Percentiles rank a stretch among this genome's conserved stretches.
These are phyloP conservation scores for Misopates orontium DNA, from an alignment of 257 asterid genomes.

Conservation along the genomic window DNA sequence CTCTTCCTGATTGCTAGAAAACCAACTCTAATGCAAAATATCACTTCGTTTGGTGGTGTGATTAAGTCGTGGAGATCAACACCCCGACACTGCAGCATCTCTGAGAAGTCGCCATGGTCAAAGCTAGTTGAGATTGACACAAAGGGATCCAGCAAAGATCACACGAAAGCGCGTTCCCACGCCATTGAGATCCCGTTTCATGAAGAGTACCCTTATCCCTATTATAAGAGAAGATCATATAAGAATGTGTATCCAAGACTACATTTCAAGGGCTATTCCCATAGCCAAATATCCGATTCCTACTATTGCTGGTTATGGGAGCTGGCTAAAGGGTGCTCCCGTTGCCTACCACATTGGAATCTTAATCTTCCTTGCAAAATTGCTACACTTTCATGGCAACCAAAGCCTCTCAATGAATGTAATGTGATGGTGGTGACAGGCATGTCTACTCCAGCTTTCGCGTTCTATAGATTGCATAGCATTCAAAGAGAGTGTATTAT, in stretches of 20 bases:
- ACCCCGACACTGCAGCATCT: not conserved
- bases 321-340: not conserved
- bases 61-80: constrained; percentile 24
- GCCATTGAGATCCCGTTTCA: not conserved
- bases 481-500: not conserved
- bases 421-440: constrained; percentile 1
- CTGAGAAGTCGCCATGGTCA: constrained; percentile 14
- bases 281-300: too few relatives aligned
- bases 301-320: constrained; percentile 9
- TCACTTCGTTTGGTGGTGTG: constrained; percentile 25
- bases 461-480: not conserved
- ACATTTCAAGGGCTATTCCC: constrained; percentile 22
- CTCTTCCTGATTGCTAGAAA: constrained; percentile 17
- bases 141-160: not conserved
- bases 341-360: not conserved
- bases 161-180: not conserved
- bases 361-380: constrained; percentile 9
- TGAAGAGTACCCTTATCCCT: not conserved
- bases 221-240: not conserved
- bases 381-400: constrained; percentile 15
- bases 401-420: too few relatives aligned
- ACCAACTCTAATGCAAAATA: constrained; percentile 15
- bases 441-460: not conserved
- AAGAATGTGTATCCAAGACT: not conserved
- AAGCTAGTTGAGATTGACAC: constrained; percentile 16